phyloP scores from a whole-genome alignment of 192 early-diverging fungal genomes.

The Gonapodya prolifera region DNA sequence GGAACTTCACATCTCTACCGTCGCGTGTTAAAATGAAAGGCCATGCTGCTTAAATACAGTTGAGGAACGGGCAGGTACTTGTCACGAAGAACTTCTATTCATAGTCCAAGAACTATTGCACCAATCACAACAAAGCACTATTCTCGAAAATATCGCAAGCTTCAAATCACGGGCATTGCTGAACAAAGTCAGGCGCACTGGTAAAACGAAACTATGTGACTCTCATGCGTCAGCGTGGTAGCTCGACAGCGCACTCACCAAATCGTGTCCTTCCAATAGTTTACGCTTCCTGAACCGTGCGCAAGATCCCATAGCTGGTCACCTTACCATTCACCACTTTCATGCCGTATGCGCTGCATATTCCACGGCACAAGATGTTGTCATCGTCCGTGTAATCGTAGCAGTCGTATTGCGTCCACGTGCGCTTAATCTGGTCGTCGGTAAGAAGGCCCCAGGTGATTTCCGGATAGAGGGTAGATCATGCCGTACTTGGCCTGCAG shows the following conservation, averaged over 20 bases:
- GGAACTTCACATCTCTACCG: too few species aligned
- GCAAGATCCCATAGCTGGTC: not conserved
- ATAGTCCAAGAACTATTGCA: not conserved
- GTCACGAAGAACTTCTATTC: not conserved
- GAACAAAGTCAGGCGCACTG: not conserved
- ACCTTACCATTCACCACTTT: not conserved
- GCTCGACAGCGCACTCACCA: not conserved
- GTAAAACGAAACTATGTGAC: not conserved
- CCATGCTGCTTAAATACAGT: too few species aligned
- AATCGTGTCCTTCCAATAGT: not conserved
- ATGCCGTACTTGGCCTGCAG: not conserved
- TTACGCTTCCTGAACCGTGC: not conserved
- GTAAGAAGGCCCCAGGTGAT: not conserved
- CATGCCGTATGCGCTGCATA: not conserved
- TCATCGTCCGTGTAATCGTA: not conserved
- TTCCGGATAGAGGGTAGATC: not conserved
- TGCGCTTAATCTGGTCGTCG: not conserved
- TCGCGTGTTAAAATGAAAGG: too few species aligned
- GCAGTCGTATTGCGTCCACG: not conserved
- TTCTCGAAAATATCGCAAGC: not conserved
- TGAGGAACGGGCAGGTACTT: too few species aligned
- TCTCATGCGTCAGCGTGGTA: not conserved
- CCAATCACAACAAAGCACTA: not conserved
- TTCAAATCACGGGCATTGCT: not conserved
- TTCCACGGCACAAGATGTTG: not conserved